Evolutionary conservation across 2,329 filamentous ascomycete genomes (phyloP).

Genomic region (Exophiala phaeomuriformis): DNA sequence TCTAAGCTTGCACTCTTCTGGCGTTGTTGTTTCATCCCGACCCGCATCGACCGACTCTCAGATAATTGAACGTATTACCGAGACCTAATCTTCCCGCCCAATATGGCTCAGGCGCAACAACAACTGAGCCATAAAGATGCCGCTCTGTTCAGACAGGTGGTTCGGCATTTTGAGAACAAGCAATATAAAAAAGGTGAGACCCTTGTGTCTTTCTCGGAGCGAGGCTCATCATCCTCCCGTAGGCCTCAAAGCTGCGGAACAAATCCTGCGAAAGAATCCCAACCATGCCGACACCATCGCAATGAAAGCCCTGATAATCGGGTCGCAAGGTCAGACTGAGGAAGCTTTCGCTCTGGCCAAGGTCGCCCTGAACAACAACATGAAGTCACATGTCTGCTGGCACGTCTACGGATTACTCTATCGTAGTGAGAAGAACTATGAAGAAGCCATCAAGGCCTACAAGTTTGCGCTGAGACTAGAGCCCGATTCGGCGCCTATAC

Average conservation of each 20-base stretch:
- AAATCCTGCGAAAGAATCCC: slow-evolving; percentile 89
- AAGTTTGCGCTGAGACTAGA: slow-evolving; percentile 90
- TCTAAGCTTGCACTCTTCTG: slow-evolving; percentile 4
- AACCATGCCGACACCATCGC: slow-evolving; percentile 97
- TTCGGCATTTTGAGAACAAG: slow-evolving; percentile 95
- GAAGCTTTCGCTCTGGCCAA: slow-evolving; percentile 93
- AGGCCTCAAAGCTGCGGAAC: slow-evolving; percentile 91
- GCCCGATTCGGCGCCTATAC: slow-evolving; percentile 89
- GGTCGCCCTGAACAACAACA: slow-evolving; percentile 84
- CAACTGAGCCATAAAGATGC: slow-evolving; percentile 69
- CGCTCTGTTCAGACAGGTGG: slow-evolving; percentile 86
- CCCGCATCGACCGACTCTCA: not conserved
- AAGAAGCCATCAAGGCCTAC: slow-evolving; percentile 98
- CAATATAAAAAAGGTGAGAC: slow-evolving; percentile 78
- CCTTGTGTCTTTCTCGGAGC: slow-evolving; percentile 7
- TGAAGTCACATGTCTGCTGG: slow-evolving; percentile 99
- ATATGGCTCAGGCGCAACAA: slow-evolving; percentile 30
- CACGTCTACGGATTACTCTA: slow-evolving; percentile 96
- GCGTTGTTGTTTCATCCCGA: not conserved
- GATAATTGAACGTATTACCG: not conserved
- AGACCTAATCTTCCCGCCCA: slow-evolving; percentile 2
- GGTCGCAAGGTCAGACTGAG: slow-evolving; percentile 81
- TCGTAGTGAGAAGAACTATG: slow-evolving; percentile 91
- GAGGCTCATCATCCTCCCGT: slow-evolving; percentile 16
- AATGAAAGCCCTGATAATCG: slow-evolving; percentile 97